A percentile compares a stretch with the other conserved stretches of the same genome.
phyloP scores from a whole-genome alignment of 164 flowering plant species.

The Houttuynia cordata region DNA sequence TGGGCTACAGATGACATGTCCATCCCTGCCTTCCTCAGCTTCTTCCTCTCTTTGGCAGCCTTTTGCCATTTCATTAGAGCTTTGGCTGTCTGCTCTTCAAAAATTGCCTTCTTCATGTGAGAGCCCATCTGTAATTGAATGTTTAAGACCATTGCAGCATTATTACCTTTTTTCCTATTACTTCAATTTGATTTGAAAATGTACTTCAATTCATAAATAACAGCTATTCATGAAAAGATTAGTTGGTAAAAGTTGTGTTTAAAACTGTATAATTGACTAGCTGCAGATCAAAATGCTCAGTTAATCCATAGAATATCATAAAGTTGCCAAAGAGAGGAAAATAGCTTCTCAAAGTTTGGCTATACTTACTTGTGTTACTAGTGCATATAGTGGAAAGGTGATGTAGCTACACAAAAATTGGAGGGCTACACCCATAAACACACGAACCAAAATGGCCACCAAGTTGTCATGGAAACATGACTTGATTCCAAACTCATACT shows the following conservation, averaged over 20 bases:
- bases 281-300: neutral
- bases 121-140: conserved; percentile 49
- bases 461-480: conserved; percentile 51
- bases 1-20: conserved; percentile 12
- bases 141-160: no score
- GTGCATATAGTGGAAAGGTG: conserved; percentile 61
- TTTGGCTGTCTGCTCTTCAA: conserved; percentile 54
- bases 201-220: neutral
- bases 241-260: neutral
- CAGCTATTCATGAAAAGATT: neutral
- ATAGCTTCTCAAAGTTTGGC: neutral
- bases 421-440: conserved; percentile 34
- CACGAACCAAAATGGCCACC: conserved; percentile 16
- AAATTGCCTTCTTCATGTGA: conserved; percentile 62
- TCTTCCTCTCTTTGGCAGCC: conserved; percentile 32
- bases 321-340: no score
- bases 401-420: conserved; percentile 58
- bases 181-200: no score
- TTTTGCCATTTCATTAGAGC: conserved; percentile 61
- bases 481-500: conserved; percentile 37
- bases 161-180: no score
- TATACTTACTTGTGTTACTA: conserved; percentile 57
- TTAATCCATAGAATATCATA: neutral
- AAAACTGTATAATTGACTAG: neutral
- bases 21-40: conserved; percentile 19